Base-by-base conservation (phyloP, 2,329 filamentous ascomycete genomes). In the Aspergillus oerlinghausenensis region DNA sequence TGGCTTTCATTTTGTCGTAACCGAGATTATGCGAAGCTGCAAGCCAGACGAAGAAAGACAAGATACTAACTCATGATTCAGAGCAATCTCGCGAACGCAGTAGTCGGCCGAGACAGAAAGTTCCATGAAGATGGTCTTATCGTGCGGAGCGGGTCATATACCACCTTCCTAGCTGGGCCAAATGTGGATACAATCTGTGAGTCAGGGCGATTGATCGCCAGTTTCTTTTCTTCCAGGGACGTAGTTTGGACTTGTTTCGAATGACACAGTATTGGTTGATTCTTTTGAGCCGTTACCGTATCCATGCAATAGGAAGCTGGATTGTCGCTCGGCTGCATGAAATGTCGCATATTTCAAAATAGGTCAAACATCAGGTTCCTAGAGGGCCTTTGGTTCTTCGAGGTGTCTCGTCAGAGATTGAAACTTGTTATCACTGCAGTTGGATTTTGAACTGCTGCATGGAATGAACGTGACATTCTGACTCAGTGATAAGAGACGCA, bases 1-100 rank as follows among this genome's bases (percentile, higher is more conserved):
- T 75, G 73, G 73, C 64, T 75, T 76, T 76, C 64, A 75, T 55
- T 76, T 77, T 48, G 70, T 75, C 19, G 68, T 77, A 50, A 75
- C 74, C 0, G 68, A 76, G 50, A 59, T 76, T 50, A 11, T 3
- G 28, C 9, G 11, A 48, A 35, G 21, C 48, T 51, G 57, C 35
- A 45, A 29, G 40, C 26, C 54, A 51, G 29, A 35, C 40, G 11
- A 48, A 52, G 40, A 51, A 56, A 5, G 29, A 56, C 49, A 60
- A 59, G 50, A 47, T 35, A n/a, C 45, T 59, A 55, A 32, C 50
- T 49, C 19, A 40, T 26, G 40, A 26, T 0, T 51, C 29, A 14
- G 32, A 35, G n/a, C 19, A 19, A 45, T 19, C 9, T 45, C 21
- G 19, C 7, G 10, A 23, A 45, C 9, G 21, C n/a, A 45, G 42